Evolutionary conservation across 2,329 filamentous ascomycete genomes (phyloP), one percentile per base, ranked within the genome.

Genomic region (Fonsecaea erecta): DNA sequence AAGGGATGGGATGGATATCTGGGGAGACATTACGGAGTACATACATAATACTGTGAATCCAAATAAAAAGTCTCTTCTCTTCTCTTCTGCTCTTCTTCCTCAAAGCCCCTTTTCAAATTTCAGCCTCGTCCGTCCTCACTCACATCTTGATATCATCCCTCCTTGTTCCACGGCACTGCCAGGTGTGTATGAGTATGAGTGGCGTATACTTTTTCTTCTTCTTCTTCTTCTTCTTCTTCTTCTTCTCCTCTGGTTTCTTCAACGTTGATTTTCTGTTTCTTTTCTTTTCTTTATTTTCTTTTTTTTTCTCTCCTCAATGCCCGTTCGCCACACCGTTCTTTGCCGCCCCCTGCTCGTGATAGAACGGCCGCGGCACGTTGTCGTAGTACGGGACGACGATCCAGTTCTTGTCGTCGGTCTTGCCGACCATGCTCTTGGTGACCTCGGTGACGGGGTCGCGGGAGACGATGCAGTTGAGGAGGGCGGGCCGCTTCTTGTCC

Each of bases 331-430:
- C 37, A 7, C 54, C 62, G 32, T 60, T 32, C 16, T 60, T 43
- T 46, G 35, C 28, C 24, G 32, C 11, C 0, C 32, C 34, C 12
- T 54, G 28, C 52, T 46, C 52, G 34, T 18, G 46, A 55, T 68
- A 70, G 40, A 62, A 67, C 28, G 67, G 65, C 55, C 78, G 70
- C 0, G 79, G 80, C 26, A 82, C 71, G 68, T 82, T 82, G 60
- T 82, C 79, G 69, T 82, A 82, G 67, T 82, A 82, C 2, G 80
- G 80, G 60, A 83, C 79, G 28, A 82, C 80, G 64, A 82, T 80
- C 35, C 78, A 75, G 67, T 80, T 73, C 52, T 74, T 73, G 71
- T 81, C 77, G 12, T 77, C 73, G 3, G 78, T 80, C 65, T 74
- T 72, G 1, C 77, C 77, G n/a, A 82, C 77, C 80, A 82, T 82